Base-by-base conservation (phyloP, 345 rosid species). In the Melastoma malabathricum region DNA sequence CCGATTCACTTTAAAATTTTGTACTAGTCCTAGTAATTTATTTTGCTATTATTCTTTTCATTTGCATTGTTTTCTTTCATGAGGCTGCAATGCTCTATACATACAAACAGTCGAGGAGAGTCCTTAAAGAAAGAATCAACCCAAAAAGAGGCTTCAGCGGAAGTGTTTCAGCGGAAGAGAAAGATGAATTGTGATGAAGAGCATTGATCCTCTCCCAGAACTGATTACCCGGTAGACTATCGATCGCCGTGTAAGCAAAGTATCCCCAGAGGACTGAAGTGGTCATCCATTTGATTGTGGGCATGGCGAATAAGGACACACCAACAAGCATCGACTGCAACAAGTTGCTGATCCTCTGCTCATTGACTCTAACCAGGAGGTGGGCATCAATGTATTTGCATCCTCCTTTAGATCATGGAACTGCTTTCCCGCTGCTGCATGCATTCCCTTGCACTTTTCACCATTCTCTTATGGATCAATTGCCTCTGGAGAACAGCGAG, bases 251-350 rank as follows among this genome's bases (percentile, higher is more conserved):
- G 71, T 84, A 83, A 45, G 96, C 83, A 57, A 86, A 86, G 68
- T 86, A 86, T 46, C 96, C 93, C 97, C 97, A 84, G 1, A 84
- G 76, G 44, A 80, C 86, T 48, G 95, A 84, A 43, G 89, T 80
- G 8, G 95, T 89, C 58, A 84, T 75, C 76, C 45, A 68, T 45
- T 74, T 82, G 19, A 89, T 63, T 54, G 74, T 56, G 13, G 95
- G 95, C 18, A 79, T 49, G n/a, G 68, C 83, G 47, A 71, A 64
- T 49, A 75, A 59, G 51, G 81, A 63, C 46, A 72, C 18, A 19
- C 80, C 95, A 18, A 80, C 86, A 6, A 89, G 89, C 57, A 71
- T 15, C 25, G 95, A 89, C 59, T 89, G 95, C 72, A 80, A 56
- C 13, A 83, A 70, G 68, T 82, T 89, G 78, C 80, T 84, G 63